Percentiles rank a stretch among this genome's conserved stretches.
Evolutionary conservation across 805 yeast species (phyloP).

Genomic region (Dipodascus geniculatus): DNA sequence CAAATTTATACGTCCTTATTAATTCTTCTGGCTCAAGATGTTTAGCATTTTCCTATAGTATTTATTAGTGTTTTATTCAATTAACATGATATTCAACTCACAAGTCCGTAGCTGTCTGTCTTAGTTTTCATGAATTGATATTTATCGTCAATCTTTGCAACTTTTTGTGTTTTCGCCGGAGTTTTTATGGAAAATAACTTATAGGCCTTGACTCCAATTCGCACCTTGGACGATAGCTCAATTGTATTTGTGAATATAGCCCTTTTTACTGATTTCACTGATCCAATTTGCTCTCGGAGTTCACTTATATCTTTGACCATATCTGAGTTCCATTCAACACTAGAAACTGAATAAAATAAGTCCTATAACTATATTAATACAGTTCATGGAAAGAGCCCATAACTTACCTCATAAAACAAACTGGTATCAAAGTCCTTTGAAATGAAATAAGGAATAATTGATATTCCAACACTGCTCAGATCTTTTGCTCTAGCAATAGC

Average conservation of each 20-base stretch:
- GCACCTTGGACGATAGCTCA: slow-evolving; percentile 41
- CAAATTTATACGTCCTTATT: slow-evolving; percentile 33
- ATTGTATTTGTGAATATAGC: slow-evolving; percentile 52
- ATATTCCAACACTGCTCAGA: slow-evolving; percentile 40
- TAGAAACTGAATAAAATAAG: background rate
- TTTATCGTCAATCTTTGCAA: slow-evolving; percentile 42
- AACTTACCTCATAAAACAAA: slow-evolving; percentile 41
- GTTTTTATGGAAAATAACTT: slow-evolving; percentile 25
- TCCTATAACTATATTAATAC: background rate
- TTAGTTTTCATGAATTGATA: slow-evolving; percentile 41
- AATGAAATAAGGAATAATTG: slow-evolving; percentile 54
- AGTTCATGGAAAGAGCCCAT: background rate
- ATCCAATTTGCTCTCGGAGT: slow-evolving; percentile 34
- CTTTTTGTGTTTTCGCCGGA: slow-evolving; percentile 17
- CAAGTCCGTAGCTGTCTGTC: slow-evolving; percentile 15
- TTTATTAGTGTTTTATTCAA: background rate
- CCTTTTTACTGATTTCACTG: slow-evolving; percentile 21
- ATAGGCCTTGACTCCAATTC: slow-evolving; percentile 63
- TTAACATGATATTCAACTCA: too few relatives aligned
- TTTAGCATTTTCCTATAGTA: slow-evolving; percentile 30
- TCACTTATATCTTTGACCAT: slow-evolving; percentile 32
- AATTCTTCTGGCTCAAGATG: slow-evolving; percentile 28
- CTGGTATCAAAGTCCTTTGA: slow-evolving; percentile 34
- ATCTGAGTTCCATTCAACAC: background rate
- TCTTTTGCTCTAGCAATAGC: slow-evolving; percentile 51